Conservation (phyloP, 345 rosid species). For the Eutrema yunnanense region DNA sequence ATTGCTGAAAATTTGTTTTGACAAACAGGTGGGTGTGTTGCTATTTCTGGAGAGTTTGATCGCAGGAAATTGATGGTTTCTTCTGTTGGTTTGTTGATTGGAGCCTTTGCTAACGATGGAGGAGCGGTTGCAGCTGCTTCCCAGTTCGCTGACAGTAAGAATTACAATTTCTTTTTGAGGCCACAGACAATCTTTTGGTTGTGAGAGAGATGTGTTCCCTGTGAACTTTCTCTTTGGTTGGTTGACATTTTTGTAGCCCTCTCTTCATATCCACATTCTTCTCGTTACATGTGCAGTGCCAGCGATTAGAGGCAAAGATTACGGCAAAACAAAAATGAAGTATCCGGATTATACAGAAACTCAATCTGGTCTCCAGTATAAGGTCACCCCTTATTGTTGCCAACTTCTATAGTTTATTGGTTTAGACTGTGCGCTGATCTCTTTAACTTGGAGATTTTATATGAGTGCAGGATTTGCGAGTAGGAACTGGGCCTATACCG, state of each 20-base stretch:
- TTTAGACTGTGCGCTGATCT: neutral
- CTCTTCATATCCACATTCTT: neutral
- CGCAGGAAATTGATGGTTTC: slow-evolving; percentile 50
- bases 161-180: neutral
- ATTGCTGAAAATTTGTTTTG: neutral
- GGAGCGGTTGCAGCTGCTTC: slow-evolving; percentile 51
- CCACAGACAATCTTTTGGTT: neutral
- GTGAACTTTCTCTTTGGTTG: neutral
- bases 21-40: slow-evolving; percentile 32
- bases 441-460: slow-evolving; percentile 17
- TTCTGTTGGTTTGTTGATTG: slow-evolving; percentile 41
- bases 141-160: slow-evolving; percentile 75
- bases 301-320: slow-evolving; percentile 88
- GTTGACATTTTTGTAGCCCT: neutral
- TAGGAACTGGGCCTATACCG: slow-evolving; percentile 74
- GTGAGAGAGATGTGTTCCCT: neutral
- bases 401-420: neutral
- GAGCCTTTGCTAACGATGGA: slow-evolving; percentile 32
- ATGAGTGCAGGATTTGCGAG: slow-evolving; percentile 69
- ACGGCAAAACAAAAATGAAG: slow-evolving; percentile 86
- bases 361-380: slow-evolving; percentile 86
- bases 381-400: slow-evolving; percentile 41
- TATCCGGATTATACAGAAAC: slow-evolving; percentile 85
- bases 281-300: slow-evolving; percentile 55
- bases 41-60: slow-evolving; percentile 24